These are phyloP conservation scores for Eleusine coracana DNA, from an alignment of 176 grass and related monocot species.

Conservation along the genomic window DNA sequence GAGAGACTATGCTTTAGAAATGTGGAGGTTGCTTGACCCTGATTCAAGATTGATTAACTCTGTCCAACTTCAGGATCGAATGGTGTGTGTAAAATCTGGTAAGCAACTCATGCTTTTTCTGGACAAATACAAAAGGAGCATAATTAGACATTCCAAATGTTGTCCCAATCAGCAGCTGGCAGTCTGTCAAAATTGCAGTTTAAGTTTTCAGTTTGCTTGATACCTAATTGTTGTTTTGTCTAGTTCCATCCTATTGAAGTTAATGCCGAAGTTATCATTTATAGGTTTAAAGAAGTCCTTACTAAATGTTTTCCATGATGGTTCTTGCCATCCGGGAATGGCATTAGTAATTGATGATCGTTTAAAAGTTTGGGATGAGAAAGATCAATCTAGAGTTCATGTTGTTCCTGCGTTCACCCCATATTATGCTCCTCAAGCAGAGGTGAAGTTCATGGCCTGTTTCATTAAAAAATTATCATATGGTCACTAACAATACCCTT, in stretches of 20 bases:
- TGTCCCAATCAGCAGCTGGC: not conserved
- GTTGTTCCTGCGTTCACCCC: conserved; percentile 97
- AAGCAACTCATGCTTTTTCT: conserved; percentile 30
- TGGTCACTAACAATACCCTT: conserved; percentile 36
- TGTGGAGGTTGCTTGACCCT: conserved; percentile 97
- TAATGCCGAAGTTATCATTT: conserved; percentile 31
- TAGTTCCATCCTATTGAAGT: conserved; percentile 36
- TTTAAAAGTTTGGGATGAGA: conserved; percentile 99
- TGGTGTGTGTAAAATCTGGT: conserved; percentile 99
- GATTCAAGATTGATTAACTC: conserved; percentile 89
- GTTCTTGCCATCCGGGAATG: conserved; percentile 94
- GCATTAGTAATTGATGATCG: conserved; percentile 96
- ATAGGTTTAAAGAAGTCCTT: conserved; percentile 84
- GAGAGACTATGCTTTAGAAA: conserved; percentile 99
- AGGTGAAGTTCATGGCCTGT: conserved; percentile 60
- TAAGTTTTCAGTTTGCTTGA: conserved; percentile 10
- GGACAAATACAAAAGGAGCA: not conserved
- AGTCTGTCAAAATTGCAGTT: conserved; percentile 4
- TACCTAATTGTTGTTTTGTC: not conserved
- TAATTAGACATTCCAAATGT: not conserved
- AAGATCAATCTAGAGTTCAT: conserved; percentile 93
- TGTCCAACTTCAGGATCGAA: conserved; percentile 77
- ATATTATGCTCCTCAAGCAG: conserved; percentile 97
- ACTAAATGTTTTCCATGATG: conserved; percentile 90
- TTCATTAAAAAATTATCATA: conserved; percentile 19